phyloP scores from a whole-genome alignment of 202 grass and related monocot genomes.

The Alloteropsis angusta region DNA sequence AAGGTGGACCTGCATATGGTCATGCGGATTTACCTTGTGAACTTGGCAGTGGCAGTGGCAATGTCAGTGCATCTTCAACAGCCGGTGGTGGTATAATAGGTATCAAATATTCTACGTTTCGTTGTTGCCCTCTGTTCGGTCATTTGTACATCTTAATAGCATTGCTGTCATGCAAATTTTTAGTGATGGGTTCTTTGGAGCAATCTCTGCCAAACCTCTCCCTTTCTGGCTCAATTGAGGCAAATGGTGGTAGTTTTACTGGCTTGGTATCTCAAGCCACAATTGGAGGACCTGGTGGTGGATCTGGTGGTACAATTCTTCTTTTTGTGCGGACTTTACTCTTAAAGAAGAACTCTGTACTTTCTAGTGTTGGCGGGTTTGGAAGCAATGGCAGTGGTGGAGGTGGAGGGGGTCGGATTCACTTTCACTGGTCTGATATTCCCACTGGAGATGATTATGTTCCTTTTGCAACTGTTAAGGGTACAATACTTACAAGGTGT shows the following conservation, averaged over 20 bases:
- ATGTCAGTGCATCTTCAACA: slow-evolving; percentile 64
- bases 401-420: slow-evolving; percentile 88
- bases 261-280: slow-evolving; percentile 32
- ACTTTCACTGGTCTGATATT: slow-evolving; percentile 91
- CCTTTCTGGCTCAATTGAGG: slow-evolving; percentile 63
- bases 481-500: slow-evolving; percentile 79
- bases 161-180: slow-evolving; percentile 26
- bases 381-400: slow-evolving; percentile 67
- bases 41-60: slow-evolving; percentile 94
- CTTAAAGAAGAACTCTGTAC: slow-evolving; percentile 49
- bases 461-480: slow-evolving; percentile 64
- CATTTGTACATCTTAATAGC: slow-evolving; percentile 20
- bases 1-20: slow-evolving; percentile 72
- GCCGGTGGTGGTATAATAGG: slow-evolving; percentile 93
- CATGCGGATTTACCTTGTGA: slow-evolving; percentile 91
- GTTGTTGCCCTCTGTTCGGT: neutral
- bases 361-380: slow-evolving; percentile 72
- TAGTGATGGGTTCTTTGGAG: slow-evolving; percentile 96
- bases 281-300: slow-evolving; percentile 66
- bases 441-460: slow-evolving; percentile 89
- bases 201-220: slow-evolving; percentile 58
- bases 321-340: slow-evolving; percentile 65
- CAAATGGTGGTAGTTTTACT: slow-evolving; percentile 72
- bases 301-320: slow-evolving; percentile 95
- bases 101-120: slow-evolving; percentile 19